Evolutionary conservation across 495 filamentous ascomycete genomes (phyloP).

Genomic region (Pyrenula massariospora): DNA sequence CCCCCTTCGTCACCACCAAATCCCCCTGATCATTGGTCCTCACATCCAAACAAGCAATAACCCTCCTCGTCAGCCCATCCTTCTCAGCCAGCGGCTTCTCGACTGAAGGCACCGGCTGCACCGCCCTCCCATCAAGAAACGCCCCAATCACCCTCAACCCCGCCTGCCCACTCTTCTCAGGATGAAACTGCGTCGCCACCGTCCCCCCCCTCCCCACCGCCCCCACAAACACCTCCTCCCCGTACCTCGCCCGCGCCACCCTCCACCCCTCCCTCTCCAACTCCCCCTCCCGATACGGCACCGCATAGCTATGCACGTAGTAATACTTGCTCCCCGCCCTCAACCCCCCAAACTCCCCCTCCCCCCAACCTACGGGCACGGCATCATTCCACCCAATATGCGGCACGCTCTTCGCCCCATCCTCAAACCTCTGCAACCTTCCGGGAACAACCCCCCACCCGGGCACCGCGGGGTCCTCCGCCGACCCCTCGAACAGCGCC

Average conservation of each 20-base stretch:
- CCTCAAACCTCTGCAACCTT: conserved; percentile 62
- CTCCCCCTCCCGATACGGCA: conserved; percentile 56
- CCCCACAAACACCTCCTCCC: conserved; percentile 82
- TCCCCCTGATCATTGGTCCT: conserved; percentile 93
- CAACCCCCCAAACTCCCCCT: conserved; percentile 60
- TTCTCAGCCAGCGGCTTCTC: conserved; percentile 19
- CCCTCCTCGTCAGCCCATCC: conserved; percentile 69
- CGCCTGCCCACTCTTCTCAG: conserved; percentile 89
- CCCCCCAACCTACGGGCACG: conserved; percentile 34
- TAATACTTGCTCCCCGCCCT: conserved; percentile 84
- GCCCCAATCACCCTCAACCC: conserved; percentile 74
- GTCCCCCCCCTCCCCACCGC: conserved; percentile 76
- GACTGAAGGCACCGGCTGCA: conserved; percentile 24
- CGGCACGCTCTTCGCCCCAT: conserved; percentile 72
- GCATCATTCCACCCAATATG: conserved; percentile 99
- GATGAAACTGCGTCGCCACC: conserved; percentile 92
- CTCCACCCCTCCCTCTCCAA: conserved; percentile 74
- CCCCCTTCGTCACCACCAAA: conserved; percentile 93
- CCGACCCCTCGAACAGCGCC: conserved; percentile 74
- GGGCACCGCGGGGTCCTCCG: conserved; percentile 55
- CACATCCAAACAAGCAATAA: conserved; percentile 95
- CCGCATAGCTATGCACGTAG: conserved; percentile 92
- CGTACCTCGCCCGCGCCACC: conserved; percentile 79
- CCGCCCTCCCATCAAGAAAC: conserved; percentile 59
- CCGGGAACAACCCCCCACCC: conserved; percentile 68